Evolutionary conservation across 2,329 filamentous ascomycete genomes (phyloP), one percentile per base, ranked within the genome.

Genomic region (Colletotrichum sp.): DNA sequence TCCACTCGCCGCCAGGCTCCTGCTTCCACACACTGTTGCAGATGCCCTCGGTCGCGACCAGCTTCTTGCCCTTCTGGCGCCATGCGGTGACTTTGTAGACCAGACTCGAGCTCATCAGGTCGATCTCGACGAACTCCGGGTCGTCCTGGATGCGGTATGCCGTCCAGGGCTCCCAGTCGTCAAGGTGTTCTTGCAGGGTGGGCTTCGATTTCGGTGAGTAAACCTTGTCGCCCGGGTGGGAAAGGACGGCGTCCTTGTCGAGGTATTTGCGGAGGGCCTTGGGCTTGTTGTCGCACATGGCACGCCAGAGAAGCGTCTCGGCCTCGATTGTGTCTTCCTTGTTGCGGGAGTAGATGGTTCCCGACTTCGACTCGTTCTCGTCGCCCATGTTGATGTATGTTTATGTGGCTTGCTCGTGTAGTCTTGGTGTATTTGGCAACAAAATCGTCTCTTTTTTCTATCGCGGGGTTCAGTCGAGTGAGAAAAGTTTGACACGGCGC

Each of bases 71-170:
- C 34, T 71, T 68, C 63, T 83, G 78, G 71, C 79, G 80, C 82
- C 82, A 84, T 2, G 81, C 79, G 21, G 83, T 84, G 36, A 84
- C 82, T 26, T 79, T 78, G 76, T 84, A 84, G 8, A 78, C 80
- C 32, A 84, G 77, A 4, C 80, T 79, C 8, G 81, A 80, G 75
- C 79, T 81, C 83, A 84, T 84, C 80, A 84, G 78, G 76, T 84
- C 83, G n/a, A 84, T 81, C 81, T 84, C 83, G 71, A 84, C 83
- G 63, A 84, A 84, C 64, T 83, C 81, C 3, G 81, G 82, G 36
- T 84, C 83, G 74, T 79, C 82, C 68, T 84, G 81, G 72, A 84
- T 83, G 77, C 82, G 81, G 79, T 83, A 84, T 0, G 83, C 82
- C 26, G 83, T 84, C 82, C 81, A 84, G 1, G 83, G 82, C 78